Percentiles rank a stretch among this genome's conserved stretches.
Evolutionary conservation across 1,139 yeast species (phyloP).

Genomic region (Yamadazyma pseudoaaseri): DNA sequence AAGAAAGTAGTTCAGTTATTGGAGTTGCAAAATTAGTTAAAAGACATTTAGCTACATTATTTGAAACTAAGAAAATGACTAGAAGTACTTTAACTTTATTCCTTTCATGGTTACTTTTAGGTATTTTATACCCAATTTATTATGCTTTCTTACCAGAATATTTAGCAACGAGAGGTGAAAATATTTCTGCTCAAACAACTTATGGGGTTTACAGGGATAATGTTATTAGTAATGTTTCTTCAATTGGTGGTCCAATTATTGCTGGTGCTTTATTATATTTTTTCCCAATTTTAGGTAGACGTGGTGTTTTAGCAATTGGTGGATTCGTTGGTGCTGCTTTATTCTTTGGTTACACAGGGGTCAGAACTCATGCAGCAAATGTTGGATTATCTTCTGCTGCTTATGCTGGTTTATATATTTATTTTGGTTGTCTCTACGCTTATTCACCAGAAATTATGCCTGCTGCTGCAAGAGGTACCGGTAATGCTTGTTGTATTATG

Average conservation of each 20-base stretch:
- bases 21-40: constrained; percentile 19
- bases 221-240: constrained; percentile 26
- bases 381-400: constrained; percentile 31
- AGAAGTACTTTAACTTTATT: constrained; percentile 30
- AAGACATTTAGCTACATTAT: constrained; percentile 27
- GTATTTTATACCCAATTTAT: constrained; percentile 39
- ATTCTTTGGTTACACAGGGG: constrained; percentile 34
- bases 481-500: constrained; percentile 31
- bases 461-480: constrained; percentile 34
- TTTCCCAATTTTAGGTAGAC: constrained; percentile 29
- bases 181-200: constrained; percentile 25
- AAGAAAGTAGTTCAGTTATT: constrained; percentile 18
- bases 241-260: constrained; percentile 32
- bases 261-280: constrained; percentile 27
- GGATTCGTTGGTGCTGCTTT: constrained; percentile 33
- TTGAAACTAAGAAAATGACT: constrained; percentile 23
- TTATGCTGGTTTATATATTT: constrained; percentile 29
- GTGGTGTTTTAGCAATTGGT: constrained; percentile 34
- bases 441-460: constrained; percentile 38
- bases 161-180: constrained; percentile 40
- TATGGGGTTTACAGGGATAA: constrained; percentile 32
- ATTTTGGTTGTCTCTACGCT: constrained; percentile 33
- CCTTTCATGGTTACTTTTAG: constrained; percentile 36
- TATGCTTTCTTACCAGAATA: constrained; percentile 38
- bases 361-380: constrained; percentile 25